Evolutionary conservation across 352 stramenopile genomes (phyloP).

Genomic region (Phytophthora chlamydospora): DNA sequence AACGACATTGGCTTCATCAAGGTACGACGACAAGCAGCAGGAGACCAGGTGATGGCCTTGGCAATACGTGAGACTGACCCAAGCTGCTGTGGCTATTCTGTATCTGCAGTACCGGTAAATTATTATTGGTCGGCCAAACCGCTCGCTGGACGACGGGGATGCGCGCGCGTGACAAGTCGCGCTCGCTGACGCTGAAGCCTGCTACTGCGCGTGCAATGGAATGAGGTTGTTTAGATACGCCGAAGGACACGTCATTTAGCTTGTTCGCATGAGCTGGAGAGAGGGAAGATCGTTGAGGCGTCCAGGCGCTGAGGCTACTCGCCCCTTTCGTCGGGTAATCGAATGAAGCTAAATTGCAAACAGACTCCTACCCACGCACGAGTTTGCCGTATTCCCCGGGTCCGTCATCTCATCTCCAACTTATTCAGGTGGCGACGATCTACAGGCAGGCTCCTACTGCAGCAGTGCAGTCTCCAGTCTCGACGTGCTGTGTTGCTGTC

Average conservation of each 20-base stretch:
- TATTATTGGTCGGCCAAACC: slow-evolving; percentile 54
- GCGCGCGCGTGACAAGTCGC: slow-evolving; percentile 36
- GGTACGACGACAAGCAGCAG: slow-evolving; percentile 46
- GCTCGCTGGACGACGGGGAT: slow-evolving; percentile 37
- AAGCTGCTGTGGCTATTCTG: neutral
- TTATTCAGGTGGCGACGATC: neutral
- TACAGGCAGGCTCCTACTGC: too few relatives aligned
- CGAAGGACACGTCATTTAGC: slow-evolving; percentile 56
- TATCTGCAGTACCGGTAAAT: slow-evolving; percentile 72
- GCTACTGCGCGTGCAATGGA: slow-evolving; percentile 46
- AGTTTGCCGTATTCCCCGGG: slow-evolving; percentile 12
- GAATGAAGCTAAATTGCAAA: slow-evolving; percentile 73
- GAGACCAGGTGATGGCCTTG: neutral
- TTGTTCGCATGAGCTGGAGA: slow-evolving; percentile 24
- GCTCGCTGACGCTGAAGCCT: slow-evolving; percentile 38
- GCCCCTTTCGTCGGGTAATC: slow-evolving; percentile 38
- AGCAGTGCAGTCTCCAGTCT: too few relatives aligned
- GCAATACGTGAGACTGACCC: neutral
- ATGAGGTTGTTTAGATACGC: slow-evolving; percentile 62
- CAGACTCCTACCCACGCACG: slow-evolving; percentile 20
- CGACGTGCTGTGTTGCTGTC: too few relatives aligned
- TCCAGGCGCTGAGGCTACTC: slow-evolving; percentile 13
- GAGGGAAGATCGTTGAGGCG: slow-evolving; percentile 23
- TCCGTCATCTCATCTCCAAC: slow-evolving; percentile 4
- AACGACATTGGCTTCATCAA: slow-evolving; percentile 96